Evolutionary conservation across 306 rosid species (phyloP), one percentile per base, ranked within the genome.

Genomic region (Cajanus cajan): DNA sequence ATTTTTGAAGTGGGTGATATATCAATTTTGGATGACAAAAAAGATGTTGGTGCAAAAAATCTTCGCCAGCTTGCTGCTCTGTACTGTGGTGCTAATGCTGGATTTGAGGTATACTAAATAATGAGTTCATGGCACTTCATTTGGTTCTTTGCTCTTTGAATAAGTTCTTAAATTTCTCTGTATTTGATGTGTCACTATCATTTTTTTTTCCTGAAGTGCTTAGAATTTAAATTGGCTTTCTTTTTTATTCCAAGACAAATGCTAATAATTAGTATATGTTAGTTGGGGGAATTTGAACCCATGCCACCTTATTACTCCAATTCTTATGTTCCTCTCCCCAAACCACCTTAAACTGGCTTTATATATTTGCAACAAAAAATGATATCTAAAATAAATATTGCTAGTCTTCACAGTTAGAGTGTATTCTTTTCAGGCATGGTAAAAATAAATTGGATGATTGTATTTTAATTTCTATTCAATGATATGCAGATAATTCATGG

Each of bases 1-100:
- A 89, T 95, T 87, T 92, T 95, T 82, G 98, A 95, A 88, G 93
- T 92, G 83, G 98, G 98, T 82, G 98, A 95, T 80, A 65, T 91
- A 22, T 73, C 83, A 51, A 50, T 91, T 62, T 70, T 95, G 92
- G 98, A 91, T 78, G 89, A 84, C 79, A 71, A 71, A 13, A 90
- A 78, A 51, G 97, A 95, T 71, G 98, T 95, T 44, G 98, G 98
- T 37, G 97, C 97, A 75, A 83, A 82, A 88, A 95, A 95, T 86
- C 71, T 41, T 63, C 91, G 91, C 19, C 97, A 87, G 57, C 91
- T 95, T 61, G 94, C 91, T 71, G 98, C 98, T 4, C 81, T 91
- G 24, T 87, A 88, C 78, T 92, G 98, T 78, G 90, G 97, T 59
- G 88, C 96, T 68, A 90, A 82, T 71, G 96, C 98, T 5, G 98